Base-by-base conservation (phyloP, 169 alveolate genomes). In the Plasmodium inui region DNA sequence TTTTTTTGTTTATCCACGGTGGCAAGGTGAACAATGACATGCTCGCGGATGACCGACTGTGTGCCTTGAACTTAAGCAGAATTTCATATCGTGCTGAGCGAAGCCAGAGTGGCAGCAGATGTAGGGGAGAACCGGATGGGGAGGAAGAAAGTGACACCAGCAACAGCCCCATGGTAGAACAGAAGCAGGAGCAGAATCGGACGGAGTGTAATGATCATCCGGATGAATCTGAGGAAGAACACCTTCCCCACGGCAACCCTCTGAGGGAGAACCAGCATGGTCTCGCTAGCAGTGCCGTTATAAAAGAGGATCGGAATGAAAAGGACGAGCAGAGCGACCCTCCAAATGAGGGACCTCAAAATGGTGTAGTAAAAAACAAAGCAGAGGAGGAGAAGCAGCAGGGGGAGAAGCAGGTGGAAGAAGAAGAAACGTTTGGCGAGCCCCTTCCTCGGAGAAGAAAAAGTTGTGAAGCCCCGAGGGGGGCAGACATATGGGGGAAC, bases 1-100 rank as follows among this genome's bases (percentile, higher is more conserved):
- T 71, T 39, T 91, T 91, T 82, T 71, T 91, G 55, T 70, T 91
- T 91, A 81, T 91, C 17, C 95, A 91, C n/a, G 95, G 95, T 3
- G 95, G 95, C 2, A 91, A 91, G 44, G 79, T 53, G 55, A 81
- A 91, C n/a, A 91, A 82, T 82, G 53, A 91, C 41, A n/a, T 44
- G 22, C 53, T 91, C 17, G 84, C 95, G 26, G 67, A 55, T 46
- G 72, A 91, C 39, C 37, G 84, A 14, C 82, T 91, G 26, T 82
- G 84, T 82, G 95, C 95, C 4, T 57, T 91, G 41, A 91, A 91
- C 74, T 82, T 91, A 41, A 89, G 76, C 32, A 26, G 30, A 41
- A 7, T 79, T 14, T 67, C 83, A 3, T 28, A 44, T 3, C 37
- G 67, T 14, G 55, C 19, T 74, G 44, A 50, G 14, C 19, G 50